Conservation (phyloP, 768 basidiomycete species). For the Rhizopogon salebrosus region DNA sequence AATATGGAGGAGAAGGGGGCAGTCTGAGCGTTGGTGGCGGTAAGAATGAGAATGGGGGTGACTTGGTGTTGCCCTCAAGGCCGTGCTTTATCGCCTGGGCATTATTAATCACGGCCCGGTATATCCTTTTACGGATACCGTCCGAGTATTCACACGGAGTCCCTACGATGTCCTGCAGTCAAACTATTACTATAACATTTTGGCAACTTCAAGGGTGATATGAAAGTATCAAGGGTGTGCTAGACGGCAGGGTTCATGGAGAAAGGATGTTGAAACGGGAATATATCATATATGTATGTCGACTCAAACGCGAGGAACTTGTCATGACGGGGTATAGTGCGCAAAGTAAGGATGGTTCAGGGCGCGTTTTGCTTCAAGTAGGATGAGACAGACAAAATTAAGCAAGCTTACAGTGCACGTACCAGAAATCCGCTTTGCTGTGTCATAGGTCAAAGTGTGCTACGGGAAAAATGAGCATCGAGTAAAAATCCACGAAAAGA, state of each 20-base stretch:
- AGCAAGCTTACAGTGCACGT: slow-evolving; percentile 18
- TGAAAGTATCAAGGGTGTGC: background rate
- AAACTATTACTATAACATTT: slow-evolving; percentile 17
- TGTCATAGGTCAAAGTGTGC: slow-evolving; percentile 80
- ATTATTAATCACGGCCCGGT: slow-evolving; percentile 11
- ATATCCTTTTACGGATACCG: slow-evolving; percentile 16
- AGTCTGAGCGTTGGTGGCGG: slow-evolving; percentile 6
- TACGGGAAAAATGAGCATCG: slow-evolving; percentile 17
- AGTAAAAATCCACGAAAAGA: background rate
- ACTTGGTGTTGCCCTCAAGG: slow-evolving; percentile 27
- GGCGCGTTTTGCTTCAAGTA: slow-evolving; percentile 49
- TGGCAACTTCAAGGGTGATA: slow-evolving; percentile 10
- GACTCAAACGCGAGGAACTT: background rate
- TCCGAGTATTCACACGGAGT: background rate
- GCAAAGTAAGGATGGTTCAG: slow-evolving; percentile 43
- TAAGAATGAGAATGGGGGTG: slow-evolving; percentile 14
- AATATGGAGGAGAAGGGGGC: background rate
- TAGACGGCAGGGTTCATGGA: background rate
- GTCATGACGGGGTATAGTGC: slow-evolving; percentile 39
- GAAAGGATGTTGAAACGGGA: background rate
- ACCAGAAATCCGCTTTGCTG: slow-evolving; percentile 91
- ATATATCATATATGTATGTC: slow-evolving; percentile 1
- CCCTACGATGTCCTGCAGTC: slow-evolving; percentile 2
- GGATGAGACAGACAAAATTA: slow-evolving; percentile 1
- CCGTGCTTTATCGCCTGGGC: slow-evolving; percentile 28